These are phyloP conservation scores for Rhynchospora tenuis DNA, from an alignment of 176 grass and related monocot genomes.

Conservation along the genomic window DNA sequence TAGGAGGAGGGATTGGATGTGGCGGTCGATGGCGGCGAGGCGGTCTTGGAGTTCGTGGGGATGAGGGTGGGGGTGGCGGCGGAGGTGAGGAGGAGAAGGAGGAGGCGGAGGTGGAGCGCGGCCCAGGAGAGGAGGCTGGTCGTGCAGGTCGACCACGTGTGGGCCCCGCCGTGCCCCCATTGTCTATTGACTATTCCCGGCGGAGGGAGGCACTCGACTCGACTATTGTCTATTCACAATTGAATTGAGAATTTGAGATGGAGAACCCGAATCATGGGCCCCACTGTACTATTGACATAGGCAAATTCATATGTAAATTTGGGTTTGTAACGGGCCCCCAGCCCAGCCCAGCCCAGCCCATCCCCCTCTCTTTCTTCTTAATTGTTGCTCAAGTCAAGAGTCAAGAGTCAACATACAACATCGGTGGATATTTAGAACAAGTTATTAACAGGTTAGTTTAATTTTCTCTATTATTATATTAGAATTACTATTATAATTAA, in stretches of 20 bases:
- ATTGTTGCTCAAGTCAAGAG: no score
- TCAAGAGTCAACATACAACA: no score
- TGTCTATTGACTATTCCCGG: no score
- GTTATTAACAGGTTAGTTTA: no score
- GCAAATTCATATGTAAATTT: no score
- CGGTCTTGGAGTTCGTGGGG: conserved; percentile 44
- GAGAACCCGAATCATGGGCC: not conserved
- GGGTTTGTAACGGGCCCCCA: not conserved
- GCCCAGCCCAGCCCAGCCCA: no score
- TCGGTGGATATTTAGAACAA: no score
- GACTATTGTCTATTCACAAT: no score
- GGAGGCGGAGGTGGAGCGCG: conserved; percentile 15
- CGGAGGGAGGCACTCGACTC: no score
- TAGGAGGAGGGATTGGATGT: conserved; percentile 70
- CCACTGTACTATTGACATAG: not conserved
- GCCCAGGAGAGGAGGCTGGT: conserved; percentile 47
- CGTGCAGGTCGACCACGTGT: conserved; percentile 45
- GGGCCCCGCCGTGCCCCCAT: conserved; percentile 53
- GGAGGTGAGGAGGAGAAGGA: not conserved
- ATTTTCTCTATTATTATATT: no score
- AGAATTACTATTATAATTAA: no score
- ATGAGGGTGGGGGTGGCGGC: not conserved
- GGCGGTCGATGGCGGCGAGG: conserved; percentile 38
- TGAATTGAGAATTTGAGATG: not conserved
- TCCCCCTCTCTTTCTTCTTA: no score